A percentile compares a stretch with the other conserved stretches of the same genome.
Conservation (phyloP, 139 green algal species). For the Pseudopediastrum boryanum region DNA sequence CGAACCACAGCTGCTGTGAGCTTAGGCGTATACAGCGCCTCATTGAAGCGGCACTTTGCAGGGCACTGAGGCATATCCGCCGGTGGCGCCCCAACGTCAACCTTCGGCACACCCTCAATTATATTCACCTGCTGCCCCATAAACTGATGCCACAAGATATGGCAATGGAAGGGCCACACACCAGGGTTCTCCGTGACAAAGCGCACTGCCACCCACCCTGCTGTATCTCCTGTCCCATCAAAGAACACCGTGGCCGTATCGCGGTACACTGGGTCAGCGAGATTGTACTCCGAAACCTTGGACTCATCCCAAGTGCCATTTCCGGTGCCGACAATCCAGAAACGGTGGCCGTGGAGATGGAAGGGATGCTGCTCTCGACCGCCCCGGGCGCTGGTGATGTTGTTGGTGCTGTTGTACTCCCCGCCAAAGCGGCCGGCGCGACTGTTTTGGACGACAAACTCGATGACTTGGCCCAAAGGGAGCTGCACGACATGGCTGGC, state of each 20-base stretch:
- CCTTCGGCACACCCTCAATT: conserved; percentile 19
- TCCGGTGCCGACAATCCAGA: conserved; percentile 57
- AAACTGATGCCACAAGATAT: conserved; percentile 45
- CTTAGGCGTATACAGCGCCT: too few relatives aligned
- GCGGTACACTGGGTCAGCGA: conserved; percentile 32
- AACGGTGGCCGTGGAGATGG: conserved; percentile 76
- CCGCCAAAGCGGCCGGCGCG: conserved; percentile 27
- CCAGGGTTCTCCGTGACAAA: conserved; percentile 53
- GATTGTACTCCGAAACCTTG: conserved; percentile 32
- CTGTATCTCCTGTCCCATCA: conserved; percentile 24
- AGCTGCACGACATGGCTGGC: conserved; percentile 2
- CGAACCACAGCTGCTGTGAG: too few relatives aligned
- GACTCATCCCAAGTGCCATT: conserved; percentile 11
- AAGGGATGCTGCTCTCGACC: conserved; percentile 70
- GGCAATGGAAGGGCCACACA: conserved; percentile 36
- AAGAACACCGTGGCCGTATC: conserved; percentile 49
- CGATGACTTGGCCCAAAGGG: conserved; percentile 13
- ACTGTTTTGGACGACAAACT: conserved; percentile 35
- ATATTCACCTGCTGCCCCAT: conserved; percentile 64
- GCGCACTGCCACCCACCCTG: conserved; percentile 30
- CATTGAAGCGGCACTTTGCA: conserved; percentile 19
- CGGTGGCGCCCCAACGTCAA: conserved; percentile 16
- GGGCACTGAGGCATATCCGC: conserved; percentile 28
- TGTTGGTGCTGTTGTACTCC: conserved; percentile 5
- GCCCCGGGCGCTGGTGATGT: conserved; percentile 38